phyloP scores from a whole-genome alignment of 805 yeast genomes.

The Yarrowia osloensis region DNA sequence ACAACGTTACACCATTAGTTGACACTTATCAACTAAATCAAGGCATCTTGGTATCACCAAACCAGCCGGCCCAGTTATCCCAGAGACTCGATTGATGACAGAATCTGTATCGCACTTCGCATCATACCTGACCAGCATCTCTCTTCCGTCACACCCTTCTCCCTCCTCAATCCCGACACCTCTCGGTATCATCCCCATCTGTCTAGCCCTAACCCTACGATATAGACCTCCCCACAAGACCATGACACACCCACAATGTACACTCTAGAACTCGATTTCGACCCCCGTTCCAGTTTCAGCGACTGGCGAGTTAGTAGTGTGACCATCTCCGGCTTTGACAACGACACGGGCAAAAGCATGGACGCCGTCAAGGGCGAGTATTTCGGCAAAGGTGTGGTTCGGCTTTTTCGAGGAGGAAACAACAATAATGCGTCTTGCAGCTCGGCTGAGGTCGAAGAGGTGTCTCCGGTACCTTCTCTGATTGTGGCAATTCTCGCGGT shows the following conservation, averaged over 20 bases:
- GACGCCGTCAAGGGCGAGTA: conserved; percentile 60
- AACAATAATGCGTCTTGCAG: conserved; percentile 2
- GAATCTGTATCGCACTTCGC: too few species aligned
- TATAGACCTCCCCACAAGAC: neutral
- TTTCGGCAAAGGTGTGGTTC: conserved; percentile 72
- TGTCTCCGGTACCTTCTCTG: conserved; percentile 46
- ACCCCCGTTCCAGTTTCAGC: neutral
- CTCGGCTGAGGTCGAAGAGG: conserved; percentile 31
- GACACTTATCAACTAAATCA: too few species aligned
- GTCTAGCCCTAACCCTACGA: neutral
- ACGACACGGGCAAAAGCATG: conserved; percentile 25
- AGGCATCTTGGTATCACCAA: too few species aligned
- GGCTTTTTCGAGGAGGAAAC: conserved; percentile 48
- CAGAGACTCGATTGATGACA: too few species aligned
- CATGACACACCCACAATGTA: neutral
- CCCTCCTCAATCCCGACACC: neutral
- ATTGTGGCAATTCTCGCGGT: conserved; percentile 81
- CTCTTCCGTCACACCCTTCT: neutral
- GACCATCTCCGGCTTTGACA: neutral
- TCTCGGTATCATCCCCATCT: too few species aligned
- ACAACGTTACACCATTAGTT: too few species aligned
- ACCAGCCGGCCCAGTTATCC: too few species aligned
- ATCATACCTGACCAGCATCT: too few species aligned
- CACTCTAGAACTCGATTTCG: conserved; percentile 20
- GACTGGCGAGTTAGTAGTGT: conserved; percentile 24